Percentiles rank a stretch among this genome's conserved stretches.
These are phyloP conservation scores for Yamadazyma buinensis DNA, from an alignment of 1,139 yeast genomes.

Conservation along the genomic window DNA sequence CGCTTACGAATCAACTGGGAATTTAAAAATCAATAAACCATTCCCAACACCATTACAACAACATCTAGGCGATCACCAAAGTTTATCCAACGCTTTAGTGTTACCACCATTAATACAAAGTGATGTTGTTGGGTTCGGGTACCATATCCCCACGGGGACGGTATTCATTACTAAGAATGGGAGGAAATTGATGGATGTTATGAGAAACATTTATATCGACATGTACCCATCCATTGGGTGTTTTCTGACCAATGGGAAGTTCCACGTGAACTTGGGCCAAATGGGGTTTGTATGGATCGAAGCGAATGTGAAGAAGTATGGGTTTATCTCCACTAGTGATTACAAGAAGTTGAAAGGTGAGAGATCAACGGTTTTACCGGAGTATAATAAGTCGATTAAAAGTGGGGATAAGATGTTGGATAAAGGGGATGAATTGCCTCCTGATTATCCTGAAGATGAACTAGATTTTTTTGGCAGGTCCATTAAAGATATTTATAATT, in stretches of 20 bases:
- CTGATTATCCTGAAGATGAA: conserved; percentile 60
- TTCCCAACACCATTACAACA: conserved; percentile 48
- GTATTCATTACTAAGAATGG: conserved; percentile 91
- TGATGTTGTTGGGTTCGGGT: conserved; percentile 92
- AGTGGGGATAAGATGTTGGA: conserved; percentile 50
- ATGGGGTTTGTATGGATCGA: conserved; percentile 91
- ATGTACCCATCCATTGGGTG: conserved; percentile 89
- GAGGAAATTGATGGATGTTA: conserved; percentile 76
- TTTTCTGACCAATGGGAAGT: conserved; percentile 64
- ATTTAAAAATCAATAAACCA: conserved; percentile 77
- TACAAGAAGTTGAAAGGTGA: conserved; percentile 39
- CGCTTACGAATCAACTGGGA: conserved; percentile 85
- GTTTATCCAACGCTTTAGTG: conserved; percentile 54
- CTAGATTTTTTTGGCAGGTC: conserved; percentile 61
- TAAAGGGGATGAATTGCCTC: conserved; percentile 73
- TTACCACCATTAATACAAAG: conserved; percentile 79
- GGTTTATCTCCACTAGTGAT: conserved; percentile 69
- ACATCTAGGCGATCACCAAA: conserved; percentile 42
- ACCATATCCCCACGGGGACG: conserved; percentile 73
- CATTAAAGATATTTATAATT: conserved; percentile 13
- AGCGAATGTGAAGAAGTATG: conserved; percentile 91
- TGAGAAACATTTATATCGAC: conserved; percentile 75
- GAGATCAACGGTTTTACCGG: conserved; percentile 44
- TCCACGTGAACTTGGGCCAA: conserved; percentile 87
- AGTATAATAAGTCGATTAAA: conserved; percentile 18